phyloP scores from a whole-genome alignment of 2,329 filamentous ascomycete genomes.

The Alternaria longipes region DNA sequence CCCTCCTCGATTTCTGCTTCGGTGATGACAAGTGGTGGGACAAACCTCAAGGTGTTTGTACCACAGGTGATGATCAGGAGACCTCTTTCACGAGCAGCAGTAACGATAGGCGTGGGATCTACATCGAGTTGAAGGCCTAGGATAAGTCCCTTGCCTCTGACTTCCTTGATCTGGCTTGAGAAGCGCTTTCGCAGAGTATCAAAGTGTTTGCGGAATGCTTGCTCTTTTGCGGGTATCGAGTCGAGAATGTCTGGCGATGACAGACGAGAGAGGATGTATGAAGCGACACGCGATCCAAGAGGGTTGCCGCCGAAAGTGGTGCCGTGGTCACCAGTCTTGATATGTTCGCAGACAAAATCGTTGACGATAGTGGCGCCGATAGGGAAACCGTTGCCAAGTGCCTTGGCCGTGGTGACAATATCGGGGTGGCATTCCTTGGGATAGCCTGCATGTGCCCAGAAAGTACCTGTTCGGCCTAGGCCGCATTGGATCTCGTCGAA shows the following conservation, averaged over 20 bases:
- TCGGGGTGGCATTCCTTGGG: conserved; percentile 88
- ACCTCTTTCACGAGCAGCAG: conserved; percentile 85
- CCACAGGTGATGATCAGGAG: conserved; percentile 92
- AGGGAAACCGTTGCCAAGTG: conserved; percentile 94
- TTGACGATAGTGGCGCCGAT: conserved; percentile 83
- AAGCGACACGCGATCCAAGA: conserved; percentile 81
- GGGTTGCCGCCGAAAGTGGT: conserved; percentile 96
- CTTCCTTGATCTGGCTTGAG: conserved; percentile 78
- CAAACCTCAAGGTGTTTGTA: conserved; percentile 89
- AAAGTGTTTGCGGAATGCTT: conserved; percentile 67
- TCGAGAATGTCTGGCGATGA: conserved; percentile 74
- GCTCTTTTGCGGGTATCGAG: conserved; percentile 73
- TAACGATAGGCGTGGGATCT: conserved; percentile 78
- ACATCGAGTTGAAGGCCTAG: conserved; percentile 83
- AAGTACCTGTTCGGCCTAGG: conserved; percentile 80
- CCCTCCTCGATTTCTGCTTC: conserved; percentile 82
- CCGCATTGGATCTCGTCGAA: conserved; percentile 99
- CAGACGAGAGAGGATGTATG: conserved; percentile 83
- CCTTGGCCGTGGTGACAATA: conserved; percentile 93
- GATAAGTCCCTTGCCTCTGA: conserved; percentile 85
- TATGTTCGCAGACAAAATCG: conserved; percentile 72
- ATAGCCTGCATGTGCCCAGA: conserved; percentile 87
- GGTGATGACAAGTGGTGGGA: conserved; percentile 84
- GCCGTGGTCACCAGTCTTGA: conserved; percentile 83
- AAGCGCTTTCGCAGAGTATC: conserved; percentile 65